Percentiles rank a stretch among this genome's conserved stretches.
Conservation (phyloP, 2,329 filamentous ascomycete genomes). For the Claviceps quebecensis region DNA sequence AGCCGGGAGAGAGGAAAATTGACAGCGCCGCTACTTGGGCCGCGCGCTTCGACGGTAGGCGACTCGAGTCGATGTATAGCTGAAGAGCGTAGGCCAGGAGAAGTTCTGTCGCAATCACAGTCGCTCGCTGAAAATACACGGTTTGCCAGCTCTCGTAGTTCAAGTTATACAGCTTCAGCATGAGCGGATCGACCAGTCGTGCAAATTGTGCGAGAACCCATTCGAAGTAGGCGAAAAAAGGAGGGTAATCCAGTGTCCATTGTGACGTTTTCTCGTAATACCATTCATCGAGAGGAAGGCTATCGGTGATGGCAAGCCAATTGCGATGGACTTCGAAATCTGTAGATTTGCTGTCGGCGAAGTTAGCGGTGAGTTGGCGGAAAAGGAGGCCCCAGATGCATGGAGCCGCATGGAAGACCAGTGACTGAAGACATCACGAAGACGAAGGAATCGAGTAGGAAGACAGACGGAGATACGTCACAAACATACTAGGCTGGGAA, state of each 20-base stretch:
- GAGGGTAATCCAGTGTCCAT: slow-evolving; percentile 98
- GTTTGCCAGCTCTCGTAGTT: slow-evolving; percentile 88
- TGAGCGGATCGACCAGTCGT: slow-evolving; percentile 59
- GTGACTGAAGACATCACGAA: not conserved
- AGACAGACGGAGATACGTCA: not conserved
- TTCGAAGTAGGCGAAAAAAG: slow-evolving; percentile 96
- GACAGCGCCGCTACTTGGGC: slow-evolving; percentile 81
- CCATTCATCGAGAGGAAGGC: slow-evolving; percentile 75
- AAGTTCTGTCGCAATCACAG: slow-evolving; percentile 75
- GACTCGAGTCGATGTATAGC: slow-evolving; percentile 61
- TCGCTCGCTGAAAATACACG: slow-evolving; percentile 80
- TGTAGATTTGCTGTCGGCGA: slow-evolving; percentile 67
- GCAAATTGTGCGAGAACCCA: slow-evolving; percentile 78
- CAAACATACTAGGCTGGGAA: slow-evolving; percentile 81
- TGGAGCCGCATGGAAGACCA: not conserved
- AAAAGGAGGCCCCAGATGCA: not conserved
- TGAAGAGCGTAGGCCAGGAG: slow-evolving; percentile 73
- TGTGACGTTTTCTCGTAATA: slow-evolving; percentile 96
- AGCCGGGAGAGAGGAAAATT: slow-evolving; percentile 77
- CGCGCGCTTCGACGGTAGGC: slow-evolving; percentile 50
- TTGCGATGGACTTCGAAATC: slow-evolving; percentile 99
- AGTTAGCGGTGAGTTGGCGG: not conserved
- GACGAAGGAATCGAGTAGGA: not conserved
- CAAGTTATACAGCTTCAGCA: slow-evolving; percentile 71
- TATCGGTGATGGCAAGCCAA: slow-evolving; percentile 93